Evolutionary conservation across 495 filamentous ascomycete species (phyloP), one percentile per base, ranked within the genome.

Genomic region (Friedmanniomyces simplex): DNA sequence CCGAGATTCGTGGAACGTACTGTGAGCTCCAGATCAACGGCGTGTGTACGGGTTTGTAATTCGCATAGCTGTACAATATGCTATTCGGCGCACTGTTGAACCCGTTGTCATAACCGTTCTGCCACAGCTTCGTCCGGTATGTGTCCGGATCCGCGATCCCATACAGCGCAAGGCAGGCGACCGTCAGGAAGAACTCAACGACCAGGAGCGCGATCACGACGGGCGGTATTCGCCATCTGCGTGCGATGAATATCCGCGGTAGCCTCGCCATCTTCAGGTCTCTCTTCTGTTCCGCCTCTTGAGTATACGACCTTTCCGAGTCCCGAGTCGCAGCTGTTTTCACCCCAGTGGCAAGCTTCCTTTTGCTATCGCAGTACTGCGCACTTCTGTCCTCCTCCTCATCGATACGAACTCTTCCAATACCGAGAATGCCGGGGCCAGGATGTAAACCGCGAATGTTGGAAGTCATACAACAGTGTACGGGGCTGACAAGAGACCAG

Each of bases 1-100:
- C 37, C 32, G 8, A 14, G 21, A 4, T 2, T 20, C 1, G 18
- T 22, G 16, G 51, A 47, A 79, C 86, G 62, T 77, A 96, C 90
- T 84, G 81, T 62, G 78, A 73, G 42, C 85, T 87, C 90, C 90
- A 96, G 21, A 93, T 83, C 63, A 91, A 74, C 8, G 90, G 90
- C 20, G 81, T 71, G 4, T 71, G 77, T 36, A 84, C 77, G 1
- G 83, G 73, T 54, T 75, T 72, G 65, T 90, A 80, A 63, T 95
- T 95, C 42, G 89, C 84, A 57, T 81, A 81, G 18, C 84, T 83
- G 66, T 89, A 95, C 22, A 91, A 63, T 6, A 84, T 75, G 63
- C 84, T 76, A 39, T 74, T 75, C 21, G 90, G 90, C 57, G 82
- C 79, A 61, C 88, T 93, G 71, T 95, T 95, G 78, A 88, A 90